Percentiles rank a stretch among this genome's conserved stretches.
Evolutionary conservation across 345 rosid genomes (phyloP).

Genomic region (Gossypium longicalyx): DNA sequence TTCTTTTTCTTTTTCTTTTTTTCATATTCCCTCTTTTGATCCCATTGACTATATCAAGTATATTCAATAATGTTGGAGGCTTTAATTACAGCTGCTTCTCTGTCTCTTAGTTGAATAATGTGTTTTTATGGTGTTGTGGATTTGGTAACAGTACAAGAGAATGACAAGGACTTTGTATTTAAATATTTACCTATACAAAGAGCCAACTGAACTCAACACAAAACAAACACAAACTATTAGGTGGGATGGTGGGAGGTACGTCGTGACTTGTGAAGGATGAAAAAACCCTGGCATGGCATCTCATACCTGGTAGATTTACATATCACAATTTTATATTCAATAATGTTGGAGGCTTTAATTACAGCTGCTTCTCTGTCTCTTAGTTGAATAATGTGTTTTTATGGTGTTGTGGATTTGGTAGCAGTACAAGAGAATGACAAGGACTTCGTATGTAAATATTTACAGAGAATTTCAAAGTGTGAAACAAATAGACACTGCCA

Average conservation of each 20-base stretch:
- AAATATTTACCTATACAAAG: conserved; percentile 35
- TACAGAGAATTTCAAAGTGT: conserved; percentile 5
- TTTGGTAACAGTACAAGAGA: not conserved
- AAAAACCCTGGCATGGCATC: conserved; percentile 19
- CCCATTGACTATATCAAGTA: conserved; percentile 6
- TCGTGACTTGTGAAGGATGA: conserved; percentile 24
- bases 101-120: not conserved
- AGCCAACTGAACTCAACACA: conserved; percentile 35
- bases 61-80: not conserved
- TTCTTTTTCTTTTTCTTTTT: not conserved
- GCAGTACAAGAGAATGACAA: not conserved
- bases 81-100: not conserved
- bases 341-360: not conserved
- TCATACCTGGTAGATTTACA: conserved; percentile 25
- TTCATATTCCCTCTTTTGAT: not conserved
- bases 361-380: not conserved
- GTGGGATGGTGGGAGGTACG: conserved; percentile 24
- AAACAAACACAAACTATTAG: conserved; percentile 18
- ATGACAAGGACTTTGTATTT: not conserved
- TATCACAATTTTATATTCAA: not conserved
- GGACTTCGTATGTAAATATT: not conserved
- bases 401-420: not conserved
- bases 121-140: not conserved
- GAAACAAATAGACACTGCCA: not conserved
- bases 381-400: not conserved